Percentiles rank a stretch among this genome's conserved stretches.
Conservation (phyloP, 202 grass and related monocot genomes). For the Cymbopogon flexuosus region DNA sequence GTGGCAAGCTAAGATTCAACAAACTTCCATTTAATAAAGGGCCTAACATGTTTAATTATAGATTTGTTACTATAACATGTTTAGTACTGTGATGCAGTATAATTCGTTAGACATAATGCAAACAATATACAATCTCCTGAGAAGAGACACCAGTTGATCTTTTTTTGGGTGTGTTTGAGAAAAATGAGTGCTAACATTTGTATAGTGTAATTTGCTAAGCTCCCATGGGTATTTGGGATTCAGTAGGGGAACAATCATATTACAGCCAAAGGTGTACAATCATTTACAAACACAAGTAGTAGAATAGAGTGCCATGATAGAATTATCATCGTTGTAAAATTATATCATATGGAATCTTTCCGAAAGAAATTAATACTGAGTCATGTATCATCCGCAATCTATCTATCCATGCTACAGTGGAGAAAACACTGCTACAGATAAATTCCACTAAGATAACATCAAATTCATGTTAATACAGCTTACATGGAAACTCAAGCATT, state of each 20-base stretch:
- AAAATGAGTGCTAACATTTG: background rate
- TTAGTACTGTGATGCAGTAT: background rate
- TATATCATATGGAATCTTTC: background rate
- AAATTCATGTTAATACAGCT: background rate
- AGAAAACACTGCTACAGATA: background rate
- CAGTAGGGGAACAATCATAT: too few species aligned
- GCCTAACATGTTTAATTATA: background rate
- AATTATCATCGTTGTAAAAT: background rate
- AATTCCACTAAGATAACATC: constrained; percentile 2
- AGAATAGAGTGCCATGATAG: background rate
- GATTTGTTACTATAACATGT: background rate
- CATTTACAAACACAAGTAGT: background rate
- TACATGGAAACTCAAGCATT: background rate
- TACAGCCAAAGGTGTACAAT: background rate
- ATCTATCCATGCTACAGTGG: background rate
- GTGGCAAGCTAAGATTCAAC: constrained; percentile 11
- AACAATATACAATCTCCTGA: background rate
- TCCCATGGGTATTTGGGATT: background rate
- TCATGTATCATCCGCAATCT: background rate
- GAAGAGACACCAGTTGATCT: background rate
- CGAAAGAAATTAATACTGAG: background rate
- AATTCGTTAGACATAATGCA: background rate
- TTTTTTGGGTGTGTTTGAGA: background rate
- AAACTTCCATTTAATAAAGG: constrained; percentile 18
- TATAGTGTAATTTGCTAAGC: background rate